phyloP scores from a whole-genome alignment of 2,329 filamentous ascomycete genomes.

The Lecanicillium sp. region DNA sequence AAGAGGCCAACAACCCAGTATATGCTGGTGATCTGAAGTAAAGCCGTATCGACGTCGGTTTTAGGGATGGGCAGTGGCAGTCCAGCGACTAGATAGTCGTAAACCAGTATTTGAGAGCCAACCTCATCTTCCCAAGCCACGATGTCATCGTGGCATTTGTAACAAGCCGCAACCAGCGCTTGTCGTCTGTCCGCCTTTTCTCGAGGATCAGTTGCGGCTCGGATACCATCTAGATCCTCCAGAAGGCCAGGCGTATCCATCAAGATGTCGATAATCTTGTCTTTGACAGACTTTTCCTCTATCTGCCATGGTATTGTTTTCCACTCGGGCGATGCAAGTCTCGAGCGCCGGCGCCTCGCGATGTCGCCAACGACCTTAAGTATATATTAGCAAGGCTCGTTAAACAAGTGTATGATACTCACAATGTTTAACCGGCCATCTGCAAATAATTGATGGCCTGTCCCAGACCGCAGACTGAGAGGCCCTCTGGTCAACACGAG shows the following conservation, averaged over 20 bases:
- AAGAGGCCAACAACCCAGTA: slow-evolving; percentile 3
- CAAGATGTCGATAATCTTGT: slow-evolving; percentile 6
- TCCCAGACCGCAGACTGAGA: not conserved
- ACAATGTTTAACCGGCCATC: slow-evolving; percentile 11
- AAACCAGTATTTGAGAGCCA: not conserved
- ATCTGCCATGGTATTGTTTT: slow-evolving; percentile 4
- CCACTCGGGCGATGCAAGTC: not conserved
- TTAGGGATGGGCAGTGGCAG: not conserved
- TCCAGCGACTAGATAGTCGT: not conserved
- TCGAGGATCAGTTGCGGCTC: not conserved
- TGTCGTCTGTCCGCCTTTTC: not conserved
- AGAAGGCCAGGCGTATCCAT: slow-evolving; percentile 6
- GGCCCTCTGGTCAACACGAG: not conserved
- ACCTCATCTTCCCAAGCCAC: slow-evolving; percentile 3
- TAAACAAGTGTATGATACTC: not conserved
- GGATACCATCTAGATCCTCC: not conserved
- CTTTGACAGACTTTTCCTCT: slow-evolving; percentile 2
- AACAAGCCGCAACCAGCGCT: not conserved
- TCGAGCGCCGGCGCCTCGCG: not conserved
- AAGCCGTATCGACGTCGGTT: slow-evolving; percentile 4
- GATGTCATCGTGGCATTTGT: not conserved
- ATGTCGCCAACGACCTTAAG: slow-evolving; percentile 9
- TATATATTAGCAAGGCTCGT: not conserved
- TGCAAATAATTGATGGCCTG: slow-evolving; percentile 10
- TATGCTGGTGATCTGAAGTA: slow-evolving; percentile 2